Evolutionary conservation across 345 rosid genomes (phyloP).

Genomic region (Eucalyptus polyanthemos): DNA sequence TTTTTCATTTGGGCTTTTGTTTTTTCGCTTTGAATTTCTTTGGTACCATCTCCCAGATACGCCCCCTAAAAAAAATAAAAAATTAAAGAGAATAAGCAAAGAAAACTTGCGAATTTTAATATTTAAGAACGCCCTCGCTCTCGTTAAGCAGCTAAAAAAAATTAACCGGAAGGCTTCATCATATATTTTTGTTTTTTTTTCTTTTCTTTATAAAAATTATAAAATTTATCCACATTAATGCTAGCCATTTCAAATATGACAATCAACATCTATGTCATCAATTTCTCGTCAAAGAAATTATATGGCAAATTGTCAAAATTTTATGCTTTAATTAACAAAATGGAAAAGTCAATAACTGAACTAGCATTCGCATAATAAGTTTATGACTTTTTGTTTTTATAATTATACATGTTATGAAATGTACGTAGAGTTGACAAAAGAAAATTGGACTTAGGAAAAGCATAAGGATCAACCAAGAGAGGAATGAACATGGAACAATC

Average conservation of each 20-base stretch:
- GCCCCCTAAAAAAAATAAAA: too few relatives aligned
- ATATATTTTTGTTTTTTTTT: background rate
- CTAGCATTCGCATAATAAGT: fast-evolving
- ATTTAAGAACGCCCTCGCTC: background rate
- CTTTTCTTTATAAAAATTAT: background rate
- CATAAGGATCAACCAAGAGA: background rate
- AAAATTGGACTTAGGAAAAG: background rate
- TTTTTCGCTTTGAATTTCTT: background rate
- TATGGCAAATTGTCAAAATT: background rate
- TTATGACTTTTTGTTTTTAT: background rate
- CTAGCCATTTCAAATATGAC: fast-evolving
- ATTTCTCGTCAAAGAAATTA: fast-evolving
- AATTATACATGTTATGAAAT: background rate
- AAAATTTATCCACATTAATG: fast-evolving
- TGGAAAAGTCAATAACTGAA: too few relatives aligned
- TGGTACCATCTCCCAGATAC: background rate
- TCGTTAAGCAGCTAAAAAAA: background rate
- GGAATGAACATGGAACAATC: background rate
- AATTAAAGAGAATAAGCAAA: too few relatives aligned
- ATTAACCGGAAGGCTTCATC: background rate
- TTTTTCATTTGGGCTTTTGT: background rate
- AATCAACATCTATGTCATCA: fast-evolving
- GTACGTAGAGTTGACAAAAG: background rate
- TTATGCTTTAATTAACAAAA: too few relatives aligned
- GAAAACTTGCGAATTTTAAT: background rate